These are phyloP conservation scores for Aquilaria sinensis DNA, from an alignment of 345 rosid species.

Conservation along the genomic window DNA sequence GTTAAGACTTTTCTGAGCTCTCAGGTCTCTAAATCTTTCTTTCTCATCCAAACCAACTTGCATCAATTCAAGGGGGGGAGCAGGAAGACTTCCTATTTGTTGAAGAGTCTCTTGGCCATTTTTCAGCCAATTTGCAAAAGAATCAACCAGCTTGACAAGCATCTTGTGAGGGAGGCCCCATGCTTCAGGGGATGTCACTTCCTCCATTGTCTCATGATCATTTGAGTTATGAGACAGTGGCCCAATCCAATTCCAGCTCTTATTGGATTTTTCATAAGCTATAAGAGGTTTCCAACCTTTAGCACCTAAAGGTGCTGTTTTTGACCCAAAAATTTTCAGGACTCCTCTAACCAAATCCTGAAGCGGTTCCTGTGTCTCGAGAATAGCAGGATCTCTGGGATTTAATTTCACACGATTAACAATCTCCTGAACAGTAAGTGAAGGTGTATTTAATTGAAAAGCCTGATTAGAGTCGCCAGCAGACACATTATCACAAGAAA, in stretches of 20 bases:
- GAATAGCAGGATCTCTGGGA: conserved; percentile 94
- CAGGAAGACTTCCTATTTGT: conserved; percentile 93
- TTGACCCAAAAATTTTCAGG: conserved; percentile 83
- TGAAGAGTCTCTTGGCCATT: conserved; percentile 92
- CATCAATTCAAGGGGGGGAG: conserved; percentile 79
- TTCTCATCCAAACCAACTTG: conserved; percentile 88
- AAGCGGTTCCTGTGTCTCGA: conserved; percentile 94
- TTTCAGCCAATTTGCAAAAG: conserved; percentile 97
- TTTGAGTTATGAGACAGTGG: conserved; percentile 46
- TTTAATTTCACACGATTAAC: conserved; percentile 79
- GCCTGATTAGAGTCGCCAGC: conserved; percentile 32
- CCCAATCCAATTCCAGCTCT: conserved; percentile 94
- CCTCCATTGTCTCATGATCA: conserved; percentile 67
- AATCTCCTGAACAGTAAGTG: conserved; percentile 86
- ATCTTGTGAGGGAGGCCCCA: conserved; percentile 94
- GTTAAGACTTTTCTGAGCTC: conserved; percentile 97
- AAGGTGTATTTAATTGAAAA: conserved; percentile 41
- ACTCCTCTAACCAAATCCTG: conserved; percentile 96
- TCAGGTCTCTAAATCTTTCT: conserved; percentile 93
- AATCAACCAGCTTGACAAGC: conserved; percentile 95
- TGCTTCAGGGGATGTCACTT: conserved; percentile 92
- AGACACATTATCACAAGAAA: conserved; percentile 36
- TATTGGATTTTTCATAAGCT: conserved; percentile 64
- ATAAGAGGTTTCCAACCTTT: conserved; percentile 97
- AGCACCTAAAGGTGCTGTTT: conserved; percentile 92